Evolutionary conservation across 768 basidiomycete species (phyloP).

Genomic region (Kwoniella sp.): DNA sequence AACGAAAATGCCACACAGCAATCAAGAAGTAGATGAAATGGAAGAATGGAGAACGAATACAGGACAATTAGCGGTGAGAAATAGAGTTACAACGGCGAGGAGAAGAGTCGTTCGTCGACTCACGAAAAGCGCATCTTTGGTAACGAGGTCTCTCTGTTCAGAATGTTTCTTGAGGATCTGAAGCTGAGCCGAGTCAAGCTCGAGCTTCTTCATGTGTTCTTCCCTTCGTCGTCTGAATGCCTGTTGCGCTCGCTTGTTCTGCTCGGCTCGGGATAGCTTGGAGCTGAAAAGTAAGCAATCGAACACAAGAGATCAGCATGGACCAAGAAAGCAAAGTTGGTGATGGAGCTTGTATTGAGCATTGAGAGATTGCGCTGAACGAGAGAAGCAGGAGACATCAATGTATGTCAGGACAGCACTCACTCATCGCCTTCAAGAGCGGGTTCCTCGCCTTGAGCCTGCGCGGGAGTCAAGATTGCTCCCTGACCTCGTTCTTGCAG

Average conservation of each 20-base stretch:
- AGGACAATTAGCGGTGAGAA: not conserved
- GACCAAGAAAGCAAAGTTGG: no score
- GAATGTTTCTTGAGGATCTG: constrained; percentile 27
- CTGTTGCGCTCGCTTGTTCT: constrained; percentile 90
- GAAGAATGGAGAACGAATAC: no score
- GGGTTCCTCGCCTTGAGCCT: constrained; percentile 5
- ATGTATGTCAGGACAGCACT: no score
- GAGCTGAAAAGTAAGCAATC: not conserved
- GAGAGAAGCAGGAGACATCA: no score
- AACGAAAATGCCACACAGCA: no score
- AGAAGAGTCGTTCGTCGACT: constrained; percentile 1
- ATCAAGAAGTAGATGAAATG: no score
- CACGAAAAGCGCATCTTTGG: constrained; percentile 37
- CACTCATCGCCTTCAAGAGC: not conserved
- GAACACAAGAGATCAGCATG: no score
- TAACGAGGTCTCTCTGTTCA: constrained; percentile 18
- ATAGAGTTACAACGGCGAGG: not conserved
- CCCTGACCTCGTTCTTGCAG: constrained; percentile 4
- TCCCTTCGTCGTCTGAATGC: constrained; percentile 88
- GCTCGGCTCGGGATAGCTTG: constrained; percentile 74
- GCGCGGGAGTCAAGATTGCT: not conserved
- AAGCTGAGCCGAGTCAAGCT: constrained; percentile 35
- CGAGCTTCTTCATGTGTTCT: constrained; percentile 49
- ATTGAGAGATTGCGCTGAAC: no score
- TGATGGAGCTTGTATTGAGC: no score